Evolutionary conservation across 805 yeast genomes (phyloP).

Genomic region (Schwanniomyces sp.): DNA sequence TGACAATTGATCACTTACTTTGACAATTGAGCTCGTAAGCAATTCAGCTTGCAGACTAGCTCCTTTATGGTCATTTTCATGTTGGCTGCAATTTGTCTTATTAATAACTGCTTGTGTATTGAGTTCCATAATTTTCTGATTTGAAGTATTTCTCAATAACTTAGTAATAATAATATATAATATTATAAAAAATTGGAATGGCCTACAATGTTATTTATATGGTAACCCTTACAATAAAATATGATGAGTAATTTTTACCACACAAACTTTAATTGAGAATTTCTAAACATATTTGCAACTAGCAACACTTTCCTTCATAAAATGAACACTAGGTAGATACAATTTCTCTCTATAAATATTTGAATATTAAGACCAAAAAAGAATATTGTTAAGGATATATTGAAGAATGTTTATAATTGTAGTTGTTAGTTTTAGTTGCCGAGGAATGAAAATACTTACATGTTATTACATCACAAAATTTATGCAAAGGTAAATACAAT

Average conservation of each 20-base stretch:
- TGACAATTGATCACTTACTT: background rate
- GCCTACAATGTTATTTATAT: background rate
- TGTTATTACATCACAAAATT: too few relatives aligned
- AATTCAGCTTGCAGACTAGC: background rate
- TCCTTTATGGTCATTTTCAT: background rate
- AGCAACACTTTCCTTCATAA: background rate
- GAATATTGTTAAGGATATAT: too few relatives aligned
- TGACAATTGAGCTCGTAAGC: background rate
- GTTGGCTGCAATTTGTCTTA: background rate
- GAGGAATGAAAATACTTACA: too few relatives aligned
- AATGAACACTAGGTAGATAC: too few relatives aligned
- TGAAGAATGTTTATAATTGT: too few relatives aligned
- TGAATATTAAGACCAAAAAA: too few relatives aligned
- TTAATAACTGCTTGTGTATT: background rate
- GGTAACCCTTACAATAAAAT: background rate
- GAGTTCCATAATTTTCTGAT: background rate
- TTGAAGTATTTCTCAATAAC: too few relatives aligned
- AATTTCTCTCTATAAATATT: too few relatives aligned
- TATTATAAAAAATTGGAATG: too few relatives aligned
- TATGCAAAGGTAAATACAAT: too few relatives aligned
- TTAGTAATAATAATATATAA: too few relatives aligned
- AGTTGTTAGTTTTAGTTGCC: too few relatives aligned
- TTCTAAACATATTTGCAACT: background rate
- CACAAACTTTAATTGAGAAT: background rate
- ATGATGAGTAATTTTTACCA: background rate